Conservation (phyloP, 169 alveolate genomes). For the Blepharisma undulans region DNA sequence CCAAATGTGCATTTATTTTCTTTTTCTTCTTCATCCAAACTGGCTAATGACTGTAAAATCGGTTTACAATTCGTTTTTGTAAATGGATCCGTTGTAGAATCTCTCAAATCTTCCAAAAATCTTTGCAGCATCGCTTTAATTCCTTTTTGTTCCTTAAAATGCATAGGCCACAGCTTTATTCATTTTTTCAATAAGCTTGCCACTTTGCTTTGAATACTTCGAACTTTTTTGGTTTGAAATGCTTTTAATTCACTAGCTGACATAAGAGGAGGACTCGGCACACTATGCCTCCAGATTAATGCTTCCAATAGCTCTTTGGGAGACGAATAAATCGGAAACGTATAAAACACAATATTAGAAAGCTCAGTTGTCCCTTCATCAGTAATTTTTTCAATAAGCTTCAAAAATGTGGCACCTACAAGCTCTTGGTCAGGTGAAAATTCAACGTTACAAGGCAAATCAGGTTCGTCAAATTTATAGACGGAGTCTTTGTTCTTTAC, state of each 20-base stretch:
- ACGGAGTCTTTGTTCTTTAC: neutral
- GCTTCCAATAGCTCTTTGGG: constrained; percentile 9
- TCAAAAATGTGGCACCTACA: constrained; percentile 1
- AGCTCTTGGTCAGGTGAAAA: neutral
- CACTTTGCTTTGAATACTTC: constrained; percentile 27
- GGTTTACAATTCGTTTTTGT: neutral
- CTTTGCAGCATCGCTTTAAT: neutral
- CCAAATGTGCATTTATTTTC: constrained; percentile 17
- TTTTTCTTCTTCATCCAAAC: constrained; percentile 19
- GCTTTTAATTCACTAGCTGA: neutral
- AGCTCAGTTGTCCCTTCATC: constrained; percentile 29
- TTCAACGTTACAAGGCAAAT: neutral
- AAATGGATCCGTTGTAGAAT: neutral
- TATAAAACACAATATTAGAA: neutral
- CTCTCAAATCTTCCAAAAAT: constrained; percentile 7
- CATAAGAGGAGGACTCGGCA: constrained; percentile 13
- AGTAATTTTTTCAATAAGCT: constrained; percentile 31
- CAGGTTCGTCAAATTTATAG: constrained; percentile 35
- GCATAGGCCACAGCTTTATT: constrained; percentile 16
- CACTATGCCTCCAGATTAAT: neutral
- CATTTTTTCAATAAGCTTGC: constrained; percentile 33
- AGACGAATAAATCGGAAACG: constrained; percentile 17
- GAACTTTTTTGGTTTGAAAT: constrained; percentile 1
- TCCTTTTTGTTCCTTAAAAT: neutral
- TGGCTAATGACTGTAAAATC: neutral